These are phyloP conservation scores for Starmerella geochares DNA, from an alignment of 805 yeast species.

Conservation along the genomic window DNA sequence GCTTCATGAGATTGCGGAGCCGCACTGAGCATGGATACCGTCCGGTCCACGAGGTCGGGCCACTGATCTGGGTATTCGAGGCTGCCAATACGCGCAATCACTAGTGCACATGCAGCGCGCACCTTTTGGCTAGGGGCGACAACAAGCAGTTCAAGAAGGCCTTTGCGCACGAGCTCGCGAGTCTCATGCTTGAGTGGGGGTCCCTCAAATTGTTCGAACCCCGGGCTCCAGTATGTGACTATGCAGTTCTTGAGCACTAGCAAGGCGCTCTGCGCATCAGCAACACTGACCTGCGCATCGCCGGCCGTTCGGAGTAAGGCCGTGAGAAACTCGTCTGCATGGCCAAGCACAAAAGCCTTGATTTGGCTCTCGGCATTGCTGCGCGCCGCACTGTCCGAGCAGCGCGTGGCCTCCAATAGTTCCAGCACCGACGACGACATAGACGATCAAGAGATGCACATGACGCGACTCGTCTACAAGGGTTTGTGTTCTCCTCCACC, in stretches of 20 bases:
- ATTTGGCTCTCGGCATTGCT: constrained; percentile 15
- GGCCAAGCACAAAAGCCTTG: background rate
- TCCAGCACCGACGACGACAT: constrained; percentile 10
- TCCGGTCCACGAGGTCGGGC: constrained; percentile 48
- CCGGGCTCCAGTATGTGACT: constrained; percentile 73
- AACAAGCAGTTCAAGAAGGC: constrained; percentile 42
- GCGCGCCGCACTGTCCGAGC: constrained; percentile 11
- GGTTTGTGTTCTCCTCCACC: background rate
- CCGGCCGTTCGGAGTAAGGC: constrained; percentile 17
- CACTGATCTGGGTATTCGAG: constrained; percentile 94
- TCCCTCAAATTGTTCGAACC: constrained; percentile 63
- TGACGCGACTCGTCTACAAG: background rate
- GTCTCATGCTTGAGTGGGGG: constrained; percentile 47
- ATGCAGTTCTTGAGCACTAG: constrained; percentile 58
- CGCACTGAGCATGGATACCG: constrained; percentile 30
- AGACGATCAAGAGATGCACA: constrained; percentile 5
- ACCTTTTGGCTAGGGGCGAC: constrained; percentile 39
- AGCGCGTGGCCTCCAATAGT: constrained; percentile 18
- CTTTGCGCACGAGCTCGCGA: constrained; percentile 43
- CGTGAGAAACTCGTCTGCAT: constrained; percentile 17
- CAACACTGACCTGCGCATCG: constrained; percentile 13
- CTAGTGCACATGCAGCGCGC: constrained; percentile 57
- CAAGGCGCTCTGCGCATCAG: constrained; percentile 45
- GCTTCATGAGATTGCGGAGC: constrained; percentile 39
- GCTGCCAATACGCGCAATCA: constrained; percentile 73